These are phyloP conservation scores for Ascochyta koolunga DNA, from an alignment of 2,329 filamentous ascomycete genomes.

Conservation along the genomic window DNA sequence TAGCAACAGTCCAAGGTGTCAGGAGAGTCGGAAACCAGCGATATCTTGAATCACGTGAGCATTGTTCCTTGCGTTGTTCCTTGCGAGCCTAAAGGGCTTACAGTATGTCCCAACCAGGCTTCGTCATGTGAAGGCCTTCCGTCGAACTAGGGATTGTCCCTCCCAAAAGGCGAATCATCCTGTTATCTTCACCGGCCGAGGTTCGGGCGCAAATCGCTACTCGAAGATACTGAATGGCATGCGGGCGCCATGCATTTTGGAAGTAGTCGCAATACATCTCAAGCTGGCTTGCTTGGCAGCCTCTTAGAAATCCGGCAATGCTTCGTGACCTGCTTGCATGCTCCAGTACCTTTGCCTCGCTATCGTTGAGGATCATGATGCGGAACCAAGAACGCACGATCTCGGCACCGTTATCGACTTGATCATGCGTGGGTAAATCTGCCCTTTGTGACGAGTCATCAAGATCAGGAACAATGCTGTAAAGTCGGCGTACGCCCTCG, in stretches of 20 bases:
- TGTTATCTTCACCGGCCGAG: conserved; percentile 32
- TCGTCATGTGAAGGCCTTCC: conserved; percentile 32
- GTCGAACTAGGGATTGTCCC: conserved; percentile 34
- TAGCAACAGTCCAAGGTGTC: conserved; percentile 32
- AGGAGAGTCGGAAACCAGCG: conserved; percentile 38
- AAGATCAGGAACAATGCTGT: conserved; percentile 34
- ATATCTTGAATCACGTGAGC: conserved; percentile 19
- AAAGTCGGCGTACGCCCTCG: conserved; percentile 28
- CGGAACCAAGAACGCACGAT: conserved; percentile 38
- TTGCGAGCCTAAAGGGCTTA: conserved; percentile 5
- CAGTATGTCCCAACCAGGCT: conserved; percentile 41
- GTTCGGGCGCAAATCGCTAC: conserved; percentile 37
- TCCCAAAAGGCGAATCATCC: conserved; percentile 31
- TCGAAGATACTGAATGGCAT: conserved; percentile 36
- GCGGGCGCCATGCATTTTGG: conserved; percentile 38
- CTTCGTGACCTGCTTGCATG: conserved; percentile 30
- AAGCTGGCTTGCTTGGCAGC: conserved; percentile 34
- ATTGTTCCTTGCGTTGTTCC: background rate
- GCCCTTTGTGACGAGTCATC: conserved; percentile 3
- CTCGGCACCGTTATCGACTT: conserved; percentile 27
- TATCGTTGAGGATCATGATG: conserved; percentile 40
- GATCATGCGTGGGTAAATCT: conserved; percentile 9
- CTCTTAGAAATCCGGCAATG: conserved; percentile 31
- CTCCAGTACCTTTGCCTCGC: conserved; percentile 30
- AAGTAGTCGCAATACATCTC: conserved; percentile 40